Evolutionary conservation across 2,329 filamentous ascomycete species (phyloP).

Genomic region (Cadophora gregata): DNA sequence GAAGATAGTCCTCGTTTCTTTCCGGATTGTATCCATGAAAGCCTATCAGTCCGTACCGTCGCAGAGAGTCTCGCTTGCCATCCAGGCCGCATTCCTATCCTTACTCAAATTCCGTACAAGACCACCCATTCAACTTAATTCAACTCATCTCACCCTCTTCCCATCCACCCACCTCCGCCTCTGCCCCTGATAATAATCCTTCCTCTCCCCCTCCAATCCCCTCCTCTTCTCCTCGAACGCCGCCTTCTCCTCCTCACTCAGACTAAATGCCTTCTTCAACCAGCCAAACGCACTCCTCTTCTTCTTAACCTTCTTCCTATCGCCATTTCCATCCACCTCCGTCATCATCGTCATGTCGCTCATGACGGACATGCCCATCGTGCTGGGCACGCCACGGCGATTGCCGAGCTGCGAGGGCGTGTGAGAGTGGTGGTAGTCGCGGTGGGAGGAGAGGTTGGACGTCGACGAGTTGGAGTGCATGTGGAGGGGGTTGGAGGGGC

Average conservation of each 20-base stretch:
- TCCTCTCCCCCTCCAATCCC: constrained; percentile 29
- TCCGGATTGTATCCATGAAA: too few species aligned
- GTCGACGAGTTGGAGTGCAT: constrained; percentile 51
- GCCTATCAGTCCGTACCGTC: too few species aligned
- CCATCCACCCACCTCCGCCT: constrained; percentile 38
- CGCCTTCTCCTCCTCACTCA: constrained; percentile 67
- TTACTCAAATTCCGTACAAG: neutral
- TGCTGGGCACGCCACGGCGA: constrained; percentile 39
- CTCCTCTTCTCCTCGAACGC: constrained; percentile 62
- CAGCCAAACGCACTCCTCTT: constrained; percentile 72
- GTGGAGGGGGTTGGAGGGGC: constrained; percentile 36
- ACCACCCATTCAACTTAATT: neutral
- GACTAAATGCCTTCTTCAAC: constrained; percentile 70
- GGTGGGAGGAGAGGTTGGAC: constrained; percentile 50
- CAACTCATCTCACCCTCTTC: constrained; percentile 29
- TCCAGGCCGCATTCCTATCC: neutral
- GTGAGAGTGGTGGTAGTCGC: constrained; percentile 25
- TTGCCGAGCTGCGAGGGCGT: constrained; percentile 35
- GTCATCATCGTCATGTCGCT: constrained; percentile 57
- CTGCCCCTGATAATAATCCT: constrained; percentile 27
- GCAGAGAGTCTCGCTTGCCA: too few species aligned
- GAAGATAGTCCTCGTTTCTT: too few species aligned
- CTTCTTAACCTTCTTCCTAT: constrained; percentile 59
- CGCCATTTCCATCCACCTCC: constrained; percentile 29
- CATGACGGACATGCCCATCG: constrained; percentile 55